Conservation (phyloP, 2,329 filamentous ascomycete species). For the Bipolaris cookei region DNA sequence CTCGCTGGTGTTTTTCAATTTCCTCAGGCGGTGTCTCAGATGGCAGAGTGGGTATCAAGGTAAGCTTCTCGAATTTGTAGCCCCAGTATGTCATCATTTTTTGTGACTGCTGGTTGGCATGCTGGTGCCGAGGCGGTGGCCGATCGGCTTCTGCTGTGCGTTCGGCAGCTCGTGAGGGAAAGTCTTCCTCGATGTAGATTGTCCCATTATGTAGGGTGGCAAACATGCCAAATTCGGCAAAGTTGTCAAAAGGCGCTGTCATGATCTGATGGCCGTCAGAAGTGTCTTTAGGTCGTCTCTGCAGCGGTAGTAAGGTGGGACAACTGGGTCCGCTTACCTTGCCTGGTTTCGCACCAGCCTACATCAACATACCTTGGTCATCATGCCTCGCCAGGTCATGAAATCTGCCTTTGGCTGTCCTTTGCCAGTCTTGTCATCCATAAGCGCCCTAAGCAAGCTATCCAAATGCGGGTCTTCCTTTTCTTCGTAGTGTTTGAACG, state of each 20-base stretch:
- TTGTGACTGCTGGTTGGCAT: constrained; percentile 66
- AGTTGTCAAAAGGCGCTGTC: constrained; percentile 79
- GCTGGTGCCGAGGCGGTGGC: constrained; percentile 36
- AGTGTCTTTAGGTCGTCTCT: not conserved
- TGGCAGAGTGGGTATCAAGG: constrained; percentile 77
- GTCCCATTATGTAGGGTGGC: constrained; percentile 86
- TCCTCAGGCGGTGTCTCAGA: constrained; percentile 77
- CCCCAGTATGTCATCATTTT: constrained; percentile 95
- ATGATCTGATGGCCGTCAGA: constrained; percentile 68
- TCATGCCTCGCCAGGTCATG: constrained; percentile 96
- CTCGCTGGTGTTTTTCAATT: constrained; percentile 76
- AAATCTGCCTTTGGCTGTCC: constrained; percentile 69
- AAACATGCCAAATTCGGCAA: constrained; percentile 92
- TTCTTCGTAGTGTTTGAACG: constrained; percentile 83
- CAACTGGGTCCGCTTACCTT: constrained; percentile 25
- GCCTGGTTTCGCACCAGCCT: not conserved
- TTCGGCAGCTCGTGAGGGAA: constrained; percentile 71
- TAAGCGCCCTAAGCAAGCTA: constrained; percentile 77
- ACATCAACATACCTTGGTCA: constrained; percentile 77
- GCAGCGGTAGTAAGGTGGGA: constrained; percentile 21
- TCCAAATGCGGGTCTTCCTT: constrained; percentile 85
- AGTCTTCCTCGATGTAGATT: constrained; percentile 87
- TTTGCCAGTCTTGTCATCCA: constrained; percentile 71
- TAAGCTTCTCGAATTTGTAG: constrained; percentile 94
- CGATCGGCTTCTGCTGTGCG: constrained; percentile 54